These are phyloP conservation scores for Thelonectria blattea DNA, from an alignment of 2,329 filamentous ascomycete genomes.

Conservation along the genomic window DNA sequence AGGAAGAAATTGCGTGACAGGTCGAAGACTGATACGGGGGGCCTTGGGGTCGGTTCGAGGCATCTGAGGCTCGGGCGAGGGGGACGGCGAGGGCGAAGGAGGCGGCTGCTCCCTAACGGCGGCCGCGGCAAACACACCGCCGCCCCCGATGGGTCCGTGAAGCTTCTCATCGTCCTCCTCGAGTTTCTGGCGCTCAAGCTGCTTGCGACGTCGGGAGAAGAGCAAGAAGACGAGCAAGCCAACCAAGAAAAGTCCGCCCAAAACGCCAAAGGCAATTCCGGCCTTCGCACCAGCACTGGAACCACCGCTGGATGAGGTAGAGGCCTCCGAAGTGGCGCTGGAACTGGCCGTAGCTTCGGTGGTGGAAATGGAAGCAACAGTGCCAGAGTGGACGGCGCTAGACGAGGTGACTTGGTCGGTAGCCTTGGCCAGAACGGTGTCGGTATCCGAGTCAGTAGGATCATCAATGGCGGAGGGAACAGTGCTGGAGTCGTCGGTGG, in stretches of 20 bases:
- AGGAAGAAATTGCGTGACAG: slow-evolving; percentile 82
- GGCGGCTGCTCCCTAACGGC: slow-evolving; percentile 6
- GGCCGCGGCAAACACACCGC: slow-evolving; percentile 17
- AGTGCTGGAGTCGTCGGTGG: slow-evolving; percentile 28
- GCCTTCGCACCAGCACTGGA: slow-evolving; percentile 64
- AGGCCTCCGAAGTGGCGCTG: slow-evolving; percentile 30
- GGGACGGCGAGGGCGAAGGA: too few relatives aligned
- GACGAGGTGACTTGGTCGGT: slow-evolving; percentile 31
- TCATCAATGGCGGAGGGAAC: slow-evolving; percentile 39
- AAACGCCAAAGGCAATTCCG: slow-evolving; percentile 82
- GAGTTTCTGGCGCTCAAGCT: slow-evolving; percentile 55
- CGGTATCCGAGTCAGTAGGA: slow-evolving; percentile 35
- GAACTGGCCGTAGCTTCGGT: slow-evolving; percentile 28
- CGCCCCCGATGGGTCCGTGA: slow-evolving; percentile 45
- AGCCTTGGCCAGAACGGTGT: slow-evolving; percentile 41
- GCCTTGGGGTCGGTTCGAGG: slow-evolving; percentile 58
- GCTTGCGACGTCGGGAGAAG: slow-evolving; percentile 73
- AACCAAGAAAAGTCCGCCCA: slow-evolving; percentile 71
- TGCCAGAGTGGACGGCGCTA: slow-evolving; percentile 12
- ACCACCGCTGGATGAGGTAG: slow-evolving; percentile 27
- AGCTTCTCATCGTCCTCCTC: slow-evolving; percentile 72
- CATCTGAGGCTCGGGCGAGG: not conserved
- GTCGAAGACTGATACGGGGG: slow-evolving; percentile 84
- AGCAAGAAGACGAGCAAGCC: slow-evolving; percentile 74
- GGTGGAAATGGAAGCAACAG: slow-evolving; percentile 23